Base-by-base conservation (phyloP, 768 basidiomycete species). In the Tylopilus cervinicoccineus region DNA sequence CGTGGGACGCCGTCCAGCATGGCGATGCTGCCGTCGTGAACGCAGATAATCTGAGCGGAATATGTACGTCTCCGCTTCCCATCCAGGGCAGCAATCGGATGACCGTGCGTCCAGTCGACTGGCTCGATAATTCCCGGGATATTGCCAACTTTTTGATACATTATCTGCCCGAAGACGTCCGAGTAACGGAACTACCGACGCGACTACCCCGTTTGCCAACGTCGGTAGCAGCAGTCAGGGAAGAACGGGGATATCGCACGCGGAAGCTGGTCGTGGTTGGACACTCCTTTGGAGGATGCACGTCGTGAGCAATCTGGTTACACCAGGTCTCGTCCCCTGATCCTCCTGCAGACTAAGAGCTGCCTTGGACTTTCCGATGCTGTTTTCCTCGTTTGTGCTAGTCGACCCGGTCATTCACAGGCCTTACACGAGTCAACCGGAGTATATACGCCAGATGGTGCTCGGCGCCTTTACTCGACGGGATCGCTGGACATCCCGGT, bases 11-110 rank as follows among this genome's bases (percentile, higher is more conserved):
- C 6, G 76, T 84, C 4, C 84, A 91, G 50, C 90, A 94, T 51
- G 93, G 91, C 1, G 93, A 94, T 51, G 75, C 90, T n/a, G 84
- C 76, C 0, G 63, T 88, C 12, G 45, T 94, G 29, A 97, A 96
- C 51, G 72, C 61, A 1, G 65, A 68, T 1, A 70, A 69, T 16
- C 71, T 86, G 1, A 78, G 81, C 29, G 73, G 73, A 1, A 70
- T 86, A 29, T 84, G 87, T 84, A 63, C 56, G 81, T 70, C 34
- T 10, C 34, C 23, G 10, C n/a, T 24, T 23, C n/a, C 17, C 9
- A 7, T 34, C 24, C 28, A 8, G n/a, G 8, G 2, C n/a, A 3
- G 3, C 16, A 26, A 13, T 14, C n/a, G 5, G 11, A 8, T 45
- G 31, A 53, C 38, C 12, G 19, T 31, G 3, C 14, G 5, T 31